Base-by-base conservation (phyloP, 2,329 filamentous ascomycete species). In the Stagonosporopsis vannaccii region DNA sequence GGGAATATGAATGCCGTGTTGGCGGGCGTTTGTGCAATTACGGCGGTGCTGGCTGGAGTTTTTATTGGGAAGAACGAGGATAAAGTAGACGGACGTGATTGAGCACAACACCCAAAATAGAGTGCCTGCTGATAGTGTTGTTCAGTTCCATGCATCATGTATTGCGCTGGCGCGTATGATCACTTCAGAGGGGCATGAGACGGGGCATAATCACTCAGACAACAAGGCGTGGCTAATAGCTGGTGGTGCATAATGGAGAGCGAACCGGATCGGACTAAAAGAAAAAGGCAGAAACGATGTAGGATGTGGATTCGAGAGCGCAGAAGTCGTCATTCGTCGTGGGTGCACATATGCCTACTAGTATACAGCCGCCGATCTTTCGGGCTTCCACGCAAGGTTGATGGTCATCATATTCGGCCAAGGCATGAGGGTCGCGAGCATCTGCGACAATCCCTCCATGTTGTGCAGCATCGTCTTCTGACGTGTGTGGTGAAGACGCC, bases 1-100 rank as follows among this genome's bases (percentile, higher is more conserved):
- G 84, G 83, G 1, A 82, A 85, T 59, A 86, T 86, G 84, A 84
- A 54, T 9, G 51, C 78, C 1, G 77, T 83, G 2, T 67, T 85
- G 42, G 83, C 80, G 5, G 72, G 69, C 0, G 62, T 84, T 2
- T 81, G 80, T 58, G 75, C 66, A 1, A 23, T 79, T 3, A 82
- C 81, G 1, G 77, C 80, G 8, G 53, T 76, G 2, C 49, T 82
- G 23, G 79, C 77, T 6, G 80, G 77, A 28, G 60, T 81, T 2
- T 81, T 77, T 46, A 73, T 84, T 51, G 81, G 82, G 13, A 45
- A 53, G 5, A 47, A 47, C 28, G 36, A 36, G 22, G 23, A 12
- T 1, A 26, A 22, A 19, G n/a, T 6, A n/a, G 3, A 19, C 9
- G 13, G 19, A 3, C 28, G n/a, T n/a, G 30, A 37, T 6, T 49